phyloP scores from a whole-genome alignment of 345 rosid species.

The Eucalyptus rudis region DNA sequence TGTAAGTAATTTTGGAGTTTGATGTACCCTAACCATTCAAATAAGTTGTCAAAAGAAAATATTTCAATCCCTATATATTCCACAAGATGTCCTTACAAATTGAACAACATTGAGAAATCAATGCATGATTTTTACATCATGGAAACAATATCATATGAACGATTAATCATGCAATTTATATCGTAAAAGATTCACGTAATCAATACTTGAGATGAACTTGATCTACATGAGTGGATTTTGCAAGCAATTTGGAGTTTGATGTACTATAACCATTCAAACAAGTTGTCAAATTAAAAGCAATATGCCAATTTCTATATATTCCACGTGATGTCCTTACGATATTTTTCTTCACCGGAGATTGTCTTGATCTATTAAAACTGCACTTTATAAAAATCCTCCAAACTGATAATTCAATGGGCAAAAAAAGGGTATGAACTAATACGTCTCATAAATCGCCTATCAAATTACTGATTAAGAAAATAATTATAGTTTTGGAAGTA shows the following conservation, averaged over 20 bases:
- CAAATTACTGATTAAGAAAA: not conserved
- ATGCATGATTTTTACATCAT: not conserved
- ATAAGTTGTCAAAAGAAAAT: not conserved
- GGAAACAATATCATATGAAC: not conserved
- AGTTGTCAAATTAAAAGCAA: not conserved
- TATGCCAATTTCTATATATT: not conserved
- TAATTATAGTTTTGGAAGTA: not conserved
- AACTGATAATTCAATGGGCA: not conserved
- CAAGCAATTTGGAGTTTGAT: not conserved
- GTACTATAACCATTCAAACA: not conserved
- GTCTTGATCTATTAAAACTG: not conserved
- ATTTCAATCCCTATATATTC: not conserved
- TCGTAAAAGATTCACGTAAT: not conserved
- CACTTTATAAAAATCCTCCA: not conserved
- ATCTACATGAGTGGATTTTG: not conserved
- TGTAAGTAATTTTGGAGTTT: not conserved
- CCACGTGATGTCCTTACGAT: not conserved
- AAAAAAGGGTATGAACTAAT: not conserved
- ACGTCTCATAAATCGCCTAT: not conserved
- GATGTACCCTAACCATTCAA: not conserved
- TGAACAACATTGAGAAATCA: not conserved
- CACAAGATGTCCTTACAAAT: not conserved
- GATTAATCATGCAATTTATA: not conserved
- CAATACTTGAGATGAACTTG: not conserved
- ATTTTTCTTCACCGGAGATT: accelerated